Base-by-base conservation (phyloP, 1,284 basidiomycete genomes). In the Tausonia pullulans region DNA sequence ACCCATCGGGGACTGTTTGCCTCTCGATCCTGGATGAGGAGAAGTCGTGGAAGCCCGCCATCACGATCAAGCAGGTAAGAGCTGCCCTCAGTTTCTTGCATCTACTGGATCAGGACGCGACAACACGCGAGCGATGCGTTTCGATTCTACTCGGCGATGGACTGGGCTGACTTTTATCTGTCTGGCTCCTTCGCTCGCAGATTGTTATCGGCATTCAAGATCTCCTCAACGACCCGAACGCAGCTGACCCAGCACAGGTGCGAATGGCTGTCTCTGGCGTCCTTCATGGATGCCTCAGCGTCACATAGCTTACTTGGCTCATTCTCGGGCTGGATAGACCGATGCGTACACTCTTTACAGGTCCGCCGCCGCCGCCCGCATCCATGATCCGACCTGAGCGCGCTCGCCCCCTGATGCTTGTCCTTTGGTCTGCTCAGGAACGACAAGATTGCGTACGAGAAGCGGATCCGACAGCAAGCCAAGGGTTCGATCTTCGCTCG, bases 311-410 rank as follows among this genome's bases (percentile, higher is more conserved):
- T 27, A 27, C 27, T 27, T 27, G 27, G 27, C 27, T 27, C 27
- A 27, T 27, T 27, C 27, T 27, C 27, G 27, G 27, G 27, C 51
- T 48, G 43, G 13, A 41, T 57, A 62, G 61, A 62, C 61, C 39
- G 94, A 97, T 69, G 94, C 95, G 5, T 97, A 96, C 77, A 91
- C 90, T 55, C 89, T 96, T 85, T 98, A 93, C 82, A 95, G 95
- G 90, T 94, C 72, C 72, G 88, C 78, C 5, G 3, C 51, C 50
- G 13, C 44, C 41, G 39, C 16, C 53, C 41, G n/a, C 41, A 3
- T 49, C 39, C 7, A 27, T 27, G 27, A 27, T 27, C 27, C 27
- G 27, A 27, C 27, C 27, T 53, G 8, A 27, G 8, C 7, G 40
- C 27, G n/a, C 63, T 49, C 51, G 61, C 56, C 40, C 39, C 45